Evolutionary conservation across 768 basidiomycete species (phyloP).

Genomic region (Suillus ampliporus): DNA sequence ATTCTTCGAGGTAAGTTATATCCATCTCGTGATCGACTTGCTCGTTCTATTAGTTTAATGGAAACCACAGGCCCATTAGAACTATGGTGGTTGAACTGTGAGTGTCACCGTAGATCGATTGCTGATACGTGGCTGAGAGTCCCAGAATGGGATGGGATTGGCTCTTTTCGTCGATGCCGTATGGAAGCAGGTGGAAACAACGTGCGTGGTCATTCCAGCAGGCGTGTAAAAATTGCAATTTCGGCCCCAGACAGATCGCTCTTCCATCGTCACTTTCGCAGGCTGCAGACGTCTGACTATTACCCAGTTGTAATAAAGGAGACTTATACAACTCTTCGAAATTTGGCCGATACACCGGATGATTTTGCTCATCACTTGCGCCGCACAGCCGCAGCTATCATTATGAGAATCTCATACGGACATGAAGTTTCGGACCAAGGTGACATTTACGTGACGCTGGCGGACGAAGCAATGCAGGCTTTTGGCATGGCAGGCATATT

Average conservation of each 20-base stretch:
- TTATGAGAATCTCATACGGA: slow-evolving; percentile 50
- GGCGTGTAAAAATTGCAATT: background rate
- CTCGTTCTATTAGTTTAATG: background rate
- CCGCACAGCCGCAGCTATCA: slow-evolving; percentile 44
- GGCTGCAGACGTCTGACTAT: slow-evolving; percentile 29
- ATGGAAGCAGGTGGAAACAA: slow-evolving; percentile 41
- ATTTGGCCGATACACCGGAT: slow-evolving; percentile 42
- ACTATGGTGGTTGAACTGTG: slow-evolving; percentile 53
- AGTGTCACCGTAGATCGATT: slow-evolving; percentile 16
- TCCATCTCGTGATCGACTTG: background rate
- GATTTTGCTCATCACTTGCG: slow-evolving; percentile 44
- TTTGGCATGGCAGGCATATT: slow-evolving; percentile 46
- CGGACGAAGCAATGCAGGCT: slow-evolving; percentile 43
- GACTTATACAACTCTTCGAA: slow-evolving; percentile 43
- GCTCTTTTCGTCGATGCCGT: slow-evolving; percentile 49
- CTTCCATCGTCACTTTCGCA: slow-evolving; percentile 46
- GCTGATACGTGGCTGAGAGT: slow-evolving; percentile 2
- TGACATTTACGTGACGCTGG: slow-evolving; percentile 47
- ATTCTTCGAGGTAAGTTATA: slow-evolving; percentile 42
- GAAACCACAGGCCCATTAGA: slow-evolving; percentile 38
- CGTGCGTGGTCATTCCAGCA: slow-evolving; percentile 16
- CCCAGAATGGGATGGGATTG: slow-evolving; percentile 54
- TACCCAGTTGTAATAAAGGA: slow-evolving; percentile 39
- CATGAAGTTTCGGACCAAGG: slow-evolving; percentile 41
- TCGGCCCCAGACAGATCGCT: slow-evolving; percentile 33